phyloP scores from a whole-genome alignment of 352 stramenopile genomes.

The Phytophthora agathidicida region DNA sequence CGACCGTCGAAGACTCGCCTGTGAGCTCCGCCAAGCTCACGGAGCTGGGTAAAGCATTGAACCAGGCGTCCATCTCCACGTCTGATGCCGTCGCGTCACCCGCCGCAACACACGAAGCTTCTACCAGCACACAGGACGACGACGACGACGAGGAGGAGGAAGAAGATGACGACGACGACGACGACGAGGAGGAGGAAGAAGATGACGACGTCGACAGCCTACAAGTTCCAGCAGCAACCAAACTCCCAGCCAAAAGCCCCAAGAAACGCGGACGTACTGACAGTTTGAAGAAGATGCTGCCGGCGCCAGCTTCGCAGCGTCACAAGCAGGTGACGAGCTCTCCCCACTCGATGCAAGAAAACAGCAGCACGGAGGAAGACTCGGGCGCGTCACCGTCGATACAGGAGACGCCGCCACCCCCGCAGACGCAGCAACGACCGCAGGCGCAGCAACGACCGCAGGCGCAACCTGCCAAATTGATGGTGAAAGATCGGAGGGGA shows the following conservation, averaged over 20 bases:
- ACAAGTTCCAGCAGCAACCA: background rate
- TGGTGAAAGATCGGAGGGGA: conserved; percentile 81
- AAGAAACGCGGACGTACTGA: conserved; percentile 90
- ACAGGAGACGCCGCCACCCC: conserved; percentile 5
- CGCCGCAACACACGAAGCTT: conserved; percentile 11
- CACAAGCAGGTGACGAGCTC: conserved; percentile 51
- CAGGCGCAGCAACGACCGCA: conserved; percentile 40
- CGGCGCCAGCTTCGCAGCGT: conserved; percentile 69
- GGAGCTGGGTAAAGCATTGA: conserved; percentile 75
- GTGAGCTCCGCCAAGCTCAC: conserved; percentile 69
- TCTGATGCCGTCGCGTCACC: conserved; percentile 16
- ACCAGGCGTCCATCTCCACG: conserved; percentile 76
- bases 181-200: conserved; percentile 14
- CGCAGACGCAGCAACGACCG: conserved; percentile 30
- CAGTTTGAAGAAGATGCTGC: conserved; percentile 80
- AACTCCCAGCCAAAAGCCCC: conserved; percentile 60
- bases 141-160: conserved; percentile 21
- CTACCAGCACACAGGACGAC: conserved; percentile 5
- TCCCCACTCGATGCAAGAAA: conserved; percentile 14
- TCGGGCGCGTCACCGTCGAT: conserved; percentile 25
- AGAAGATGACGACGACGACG: no score
- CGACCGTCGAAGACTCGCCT: conserved; percentile 39
- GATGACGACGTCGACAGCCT: background rate
- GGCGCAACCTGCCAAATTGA: conserved; percentile 52
- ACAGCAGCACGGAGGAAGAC: conserved; percentile 32